Percentiles rank a stretch among this genome's conserved stretches.
Evolutionary conservation across 2,329 filamentous ascomycete species (phyloP).

Genomic region (Fusarium beomiforme): DNA sequence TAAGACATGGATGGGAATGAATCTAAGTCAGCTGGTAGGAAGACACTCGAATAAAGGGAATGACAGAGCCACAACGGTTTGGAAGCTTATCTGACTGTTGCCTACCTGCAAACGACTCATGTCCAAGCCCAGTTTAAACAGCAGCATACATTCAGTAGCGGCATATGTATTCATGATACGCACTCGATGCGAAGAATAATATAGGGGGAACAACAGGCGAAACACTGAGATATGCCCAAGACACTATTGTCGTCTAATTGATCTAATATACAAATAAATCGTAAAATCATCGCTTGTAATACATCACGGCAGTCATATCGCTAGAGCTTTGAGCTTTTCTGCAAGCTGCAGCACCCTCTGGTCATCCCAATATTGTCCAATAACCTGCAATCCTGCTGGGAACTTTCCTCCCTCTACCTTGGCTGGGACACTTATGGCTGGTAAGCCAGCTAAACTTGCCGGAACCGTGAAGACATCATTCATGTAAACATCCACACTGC

Average conservation of each 20-base stretch:
- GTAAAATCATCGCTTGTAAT: conserved; percentile 22
- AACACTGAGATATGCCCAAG: neutral
- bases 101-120: too few relatives aligned
- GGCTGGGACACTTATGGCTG: conserved; percentile 82
- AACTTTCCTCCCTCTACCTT: conserved; percentile 46
- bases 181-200: neutral
- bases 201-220: neutral
- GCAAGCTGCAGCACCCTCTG: conserved; percentile 69
- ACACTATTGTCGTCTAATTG: neutral
- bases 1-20: neutral
- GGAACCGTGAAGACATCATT: conserved; percentile 98
- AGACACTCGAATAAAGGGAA: neutral
- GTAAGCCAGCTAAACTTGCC: conserved; percentile 89
- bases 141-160: neutral
- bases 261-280: conserved; percentile 31
- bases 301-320: conserved; percentile 12
- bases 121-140: too few relatives aligned
- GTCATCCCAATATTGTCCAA: conserved; percentile 86
- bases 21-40: neutral
- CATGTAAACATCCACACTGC: conserved; percentile 80
- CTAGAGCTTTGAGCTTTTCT: conserved; percentile 52
- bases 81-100: neutral
- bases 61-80: neutral
- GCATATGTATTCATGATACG: neutral
- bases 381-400: conserved; percentile 73